phyloP scores from a whole-genome alignment of 2,329 filamentous ascomycete genomes.

The Cladosporium sp. region DNA sequence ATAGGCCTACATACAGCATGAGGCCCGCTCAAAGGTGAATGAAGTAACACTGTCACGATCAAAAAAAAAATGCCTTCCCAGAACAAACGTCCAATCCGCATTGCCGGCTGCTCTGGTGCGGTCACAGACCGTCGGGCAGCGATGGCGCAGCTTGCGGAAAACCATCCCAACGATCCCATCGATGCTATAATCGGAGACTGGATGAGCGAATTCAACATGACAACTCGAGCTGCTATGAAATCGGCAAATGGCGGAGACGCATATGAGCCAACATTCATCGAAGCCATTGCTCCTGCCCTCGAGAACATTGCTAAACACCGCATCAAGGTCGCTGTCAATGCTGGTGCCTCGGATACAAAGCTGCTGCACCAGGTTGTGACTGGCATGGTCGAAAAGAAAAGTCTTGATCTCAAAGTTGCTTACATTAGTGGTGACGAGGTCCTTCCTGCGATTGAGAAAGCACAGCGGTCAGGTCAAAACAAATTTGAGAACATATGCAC shows the following conservation, averaged over 20 bases:
- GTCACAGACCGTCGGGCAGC: constrained; percentile 35
- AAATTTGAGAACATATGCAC: constrained; percentile 33
- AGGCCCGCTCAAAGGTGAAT: no score
- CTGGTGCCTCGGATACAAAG: constrained; percentile 50
- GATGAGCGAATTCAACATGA: constrained; percentile 33
- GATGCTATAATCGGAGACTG: constrained; percentile 53
- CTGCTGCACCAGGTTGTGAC: constrained; percentile 44
- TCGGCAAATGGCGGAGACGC: constrained; percentile 30
- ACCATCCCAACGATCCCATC: constrained; percentile 33
- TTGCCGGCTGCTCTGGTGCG: constrained; percentile 32
- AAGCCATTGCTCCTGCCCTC: constrained; percentile 42
- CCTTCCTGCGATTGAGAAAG: constrained; percentile 29
- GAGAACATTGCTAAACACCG: constrained; percentile 41
- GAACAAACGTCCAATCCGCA: constrained; percentile 23
- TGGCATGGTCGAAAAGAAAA: constrained; percentile 28
- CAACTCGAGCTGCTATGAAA: constrained; percentile 27
- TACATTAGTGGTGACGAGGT: constrained; percentile 43
- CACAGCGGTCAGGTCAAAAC: constrained; percentile 32
- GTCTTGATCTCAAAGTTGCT: constrained; percentile 41
- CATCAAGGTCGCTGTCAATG: constrained; percentile 53
- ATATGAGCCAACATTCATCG: constrained; percentile 48
- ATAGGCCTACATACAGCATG: no score
- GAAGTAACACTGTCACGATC: no score
- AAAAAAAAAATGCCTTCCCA: constrained; percentile 17
- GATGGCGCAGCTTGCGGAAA: constrained; percentile 27